A percentile compares a stretch with the other conserved stretches of the same genome.
phyloP scores from a whole-genome alignment of 108 stramenopile species.

The Fistulifera pelliculosa region DNA sequence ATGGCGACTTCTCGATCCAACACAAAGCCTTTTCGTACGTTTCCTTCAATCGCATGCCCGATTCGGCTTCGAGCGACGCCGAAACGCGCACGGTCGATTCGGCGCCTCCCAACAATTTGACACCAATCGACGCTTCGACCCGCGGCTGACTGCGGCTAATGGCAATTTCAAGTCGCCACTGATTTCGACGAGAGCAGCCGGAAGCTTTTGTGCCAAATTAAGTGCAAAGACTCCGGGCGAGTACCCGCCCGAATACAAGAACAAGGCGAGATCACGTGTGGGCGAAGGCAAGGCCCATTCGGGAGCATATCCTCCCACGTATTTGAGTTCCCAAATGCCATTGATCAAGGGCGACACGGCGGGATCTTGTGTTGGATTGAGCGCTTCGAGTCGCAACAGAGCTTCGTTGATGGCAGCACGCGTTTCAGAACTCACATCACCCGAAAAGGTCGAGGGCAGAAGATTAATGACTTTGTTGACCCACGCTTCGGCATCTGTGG shows the following conservation, averaged over 20 bases:
- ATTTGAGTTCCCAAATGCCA: slow-evolving; percentile 72
- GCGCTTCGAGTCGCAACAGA: slow-evolving; percentile 49
- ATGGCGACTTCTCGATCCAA: slow-evolving; percentile 27
- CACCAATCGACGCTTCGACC: slow-evolving; percentile 56
- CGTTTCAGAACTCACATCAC: slow-evolving; percentile 15
- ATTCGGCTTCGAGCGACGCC: slow-evolving; percentile 33
- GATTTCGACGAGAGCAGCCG: slow-evolving; percentile 23
- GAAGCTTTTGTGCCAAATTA: slow-evolving; percentile 49
- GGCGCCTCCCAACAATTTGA: slow-evolving; percentile 21
- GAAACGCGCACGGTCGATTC: slow-evolving; percentile 24
- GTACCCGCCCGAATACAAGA: slow-evolving; percentile 70
- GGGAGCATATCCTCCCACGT: slow-evolving; percentile 57
- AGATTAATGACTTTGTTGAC: slow-evolving; percentile 58
- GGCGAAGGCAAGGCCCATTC: slow-evolving; percentile 52
- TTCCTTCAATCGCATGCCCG: slow-evolving; percentile 64
- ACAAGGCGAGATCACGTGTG: slow-evolving; percentile 65
- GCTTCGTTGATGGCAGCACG: slow-evolving; percentile 50
- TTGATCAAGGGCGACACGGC: slow-evolving; percentile 57
- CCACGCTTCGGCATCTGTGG: slow-evolving; percentile 40
- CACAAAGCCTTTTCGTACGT: slow-evolving; percentile 72
- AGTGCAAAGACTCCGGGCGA: slow-evolving; percentile 66
- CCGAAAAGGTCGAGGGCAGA: slow-evolving; percentile 29
- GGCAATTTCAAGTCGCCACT: slow-evolving; percentile 64
- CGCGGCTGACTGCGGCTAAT: slow-evolving; percentile 71
- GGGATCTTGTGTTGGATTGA: slow-evolving; percentile 64